These are phyloP conservation scores for Talaromyces ruber DNA, from an alignment of 495 filamentous ascomycete genomes.

Conservation along the genomic window DNA sequence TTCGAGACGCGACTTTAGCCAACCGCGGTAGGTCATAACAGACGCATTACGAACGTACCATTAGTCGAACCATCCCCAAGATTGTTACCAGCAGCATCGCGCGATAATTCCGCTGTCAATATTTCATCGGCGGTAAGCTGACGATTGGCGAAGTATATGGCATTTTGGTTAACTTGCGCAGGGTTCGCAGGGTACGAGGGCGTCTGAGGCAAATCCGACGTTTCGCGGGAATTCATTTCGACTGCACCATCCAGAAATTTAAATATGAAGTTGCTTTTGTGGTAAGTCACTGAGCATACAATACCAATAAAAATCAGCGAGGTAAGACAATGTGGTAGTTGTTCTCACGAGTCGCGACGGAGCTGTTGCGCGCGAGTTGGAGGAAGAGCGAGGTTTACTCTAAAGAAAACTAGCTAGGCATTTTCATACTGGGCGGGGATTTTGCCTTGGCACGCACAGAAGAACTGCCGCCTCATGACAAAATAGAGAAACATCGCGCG, in stretches of 20 bases:
- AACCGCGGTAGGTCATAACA: slow-evolving; percentile 18
- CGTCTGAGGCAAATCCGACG: slow-evolving; percentile 39
- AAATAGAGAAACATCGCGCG: neutral
- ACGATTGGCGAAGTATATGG: slow-evolving; percentile 39
- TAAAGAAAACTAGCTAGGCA: neutral
- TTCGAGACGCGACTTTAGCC: slow-evolving; percentile 29
- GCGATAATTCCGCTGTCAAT: slow-evolving; percentile 36
- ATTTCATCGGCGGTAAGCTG: slow-evolving; percentile 40
- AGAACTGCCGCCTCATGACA: neutral
- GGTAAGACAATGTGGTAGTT: neutral
- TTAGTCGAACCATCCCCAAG: slow-evolving; percentile 33
- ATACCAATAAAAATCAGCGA: neutral
- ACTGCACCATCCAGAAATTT: neutral
- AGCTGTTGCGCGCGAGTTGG: neutral
- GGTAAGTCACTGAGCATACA: slow-evolving; percentile 7
- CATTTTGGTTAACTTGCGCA: slow-evolving; percentile 39
- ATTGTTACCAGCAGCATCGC: slow-evolving; percentile 33
- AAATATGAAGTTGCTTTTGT: neutral
- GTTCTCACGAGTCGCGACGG: neutral
- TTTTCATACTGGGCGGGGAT: slow-evolving; percentile 5
- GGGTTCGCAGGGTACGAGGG: slow-evolving; percentile 40
- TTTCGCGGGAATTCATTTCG: slow-evolving; percentile 38
- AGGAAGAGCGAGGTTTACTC: neutral
- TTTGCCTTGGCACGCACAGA: slow-evolving; percentile 7
- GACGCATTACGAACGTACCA: slow-evolving; percentile 33